phyloP scores from a whole-genome alignment of 2,329 filamentous ascomycete genomes.

The Falciphora oryzae region DNA sequence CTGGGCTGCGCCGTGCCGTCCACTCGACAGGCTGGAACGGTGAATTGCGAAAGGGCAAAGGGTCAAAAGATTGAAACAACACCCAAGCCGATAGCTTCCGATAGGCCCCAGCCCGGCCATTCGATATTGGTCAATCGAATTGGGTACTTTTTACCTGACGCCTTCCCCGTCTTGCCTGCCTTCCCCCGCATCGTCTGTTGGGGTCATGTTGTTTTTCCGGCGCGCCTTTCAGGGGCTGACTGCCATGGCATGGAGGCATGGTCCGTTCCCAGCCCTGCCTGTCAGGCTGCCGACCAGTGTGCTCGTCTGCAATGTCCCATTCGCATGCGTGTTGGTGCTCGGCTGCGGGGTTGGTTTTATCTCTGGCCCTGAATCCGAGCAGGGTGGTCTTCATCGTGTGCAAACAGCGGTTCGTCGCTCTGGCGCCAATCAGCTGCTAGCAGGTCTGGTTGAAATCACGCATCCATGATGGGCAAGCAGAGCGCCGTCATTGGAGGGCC shows the following conservation, averaged over 20 bases:
- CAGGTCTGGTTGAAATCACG: background rate
- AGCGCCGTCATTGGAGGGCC: background rate
- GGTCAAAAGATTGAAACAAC: too few species aligned
- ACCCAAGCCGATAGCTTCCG: background rate
- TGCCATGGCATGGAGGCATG: background rate
- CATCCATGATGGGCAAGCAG: background rate
- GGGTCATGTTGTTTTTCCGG: background rate
- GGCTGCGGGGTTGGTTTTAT: background rate
- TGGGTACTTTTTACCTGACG: constrained; percentile 5
- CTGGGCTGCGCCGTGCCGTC: background rate
- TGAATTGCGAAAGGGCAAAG: background rate
- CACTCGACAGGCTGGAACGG: background rate
- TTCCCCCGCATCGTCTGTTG: background rate
- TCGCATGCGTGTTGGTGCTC: background rate
- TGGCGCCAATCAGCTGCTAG: background rate
- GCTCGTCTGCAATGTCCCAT: background rate
- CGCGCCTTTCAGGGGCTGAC: background rate
- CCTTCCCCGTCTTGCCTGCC: too few species aligned
- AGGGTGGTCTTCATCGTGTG: background rate
- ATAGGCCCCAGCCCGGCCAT: background rate
- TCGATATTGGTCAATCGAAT: constrained; percentile 7
- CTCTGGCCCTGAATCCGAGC: background rate
- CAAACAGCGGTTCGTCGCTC: background rate
- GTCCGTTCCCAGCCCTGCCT: too few species aligned
- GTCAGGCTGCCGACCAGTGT: background rate